Evolutionary conservation across 345 rosid species (phyloP), one percentile per base, ranked within the genome.

Genomic region (Eucalyptus pauciflora): DNA sequence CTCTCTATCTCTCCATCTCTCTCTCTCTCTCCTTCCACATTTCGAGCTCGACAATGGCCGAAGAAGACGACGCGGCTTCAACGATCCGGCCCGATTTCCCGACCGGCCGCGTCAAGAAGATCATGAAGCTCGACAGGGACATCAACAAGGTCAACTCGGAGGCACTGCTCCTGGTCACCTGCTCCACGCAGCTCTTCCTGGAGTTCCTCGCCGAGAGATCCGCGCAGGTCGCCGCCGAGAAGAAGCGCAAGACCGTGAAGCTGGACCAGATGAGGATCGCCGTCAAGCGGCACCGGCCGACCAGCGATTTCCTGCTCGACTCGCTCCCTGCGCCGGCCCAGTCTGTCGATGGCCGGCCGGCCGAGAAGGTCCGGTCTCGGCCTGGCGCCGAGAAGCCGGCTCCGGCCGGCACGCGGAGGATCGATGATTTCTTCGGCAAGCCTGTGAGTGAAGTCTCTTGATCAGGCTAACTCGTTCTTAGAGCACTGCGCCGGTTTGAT

Each of bases 121-220:
- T 98, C 67, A 93, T 96, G 96, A 97, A 96, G 91, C 93, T 96
- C 86, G 99, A 98, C 93, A 94, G 91, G 67, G 98, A 98, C 89
- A 95, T 97, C 91, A 95, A 94, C 94, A 98, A 96, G 89, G 91
- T 95, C n/a, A 96, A 93, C 76, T 91, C 99, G 27, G 99, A 97
- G 64, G 99, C 99, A 17, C 93, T 96, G 43, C 93, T 93, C 89
- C 91, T 96, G 80, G 90, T 96, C 76, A 88, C 96, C 20, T 89
- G 92, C 93, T 93, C 99, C 43, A 87, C 95, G 31, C 94, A 94
- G 69, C 93, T 95, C 29, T 98, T 98, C 94, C 96, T 97, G 90
- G 94, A 91, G 45, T 93, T 94, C 89, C 95, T 96, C 87, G 95
- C 98, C 52, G 95, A 95, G 94, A 94, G 89, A 90, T 95, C 99